A percentile compares a stretch with the other conserved stretches of the same genome.
Evolutionary conservation across 306 rosid genomes (phyloP).

Genomic region (Alnus rubra): DNA sequence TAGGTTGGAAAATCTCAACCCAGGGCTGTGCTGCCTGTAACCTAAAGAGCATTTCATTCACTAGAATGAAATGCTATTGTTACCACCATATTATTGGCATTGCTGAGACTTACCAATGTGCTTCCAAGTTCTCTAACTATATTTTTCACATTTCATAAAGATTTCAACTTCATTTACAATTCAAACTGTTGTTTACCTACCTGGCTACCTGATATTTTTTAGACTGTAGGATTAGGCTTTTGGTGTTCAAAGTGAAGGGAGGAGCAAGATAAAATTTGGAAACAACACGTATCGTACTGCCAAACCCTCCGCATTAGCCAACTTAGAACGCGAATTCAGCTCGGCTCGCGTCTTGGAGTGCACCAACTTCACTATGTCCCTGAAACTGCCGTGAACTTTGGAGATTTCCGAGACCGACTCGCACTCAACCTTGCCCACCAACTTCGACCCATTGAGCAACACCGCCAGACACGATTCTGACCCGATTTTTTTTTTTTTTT

Average conservation of each 20-base stretch:
- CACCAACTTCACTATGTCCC: constrained; percentile 57
- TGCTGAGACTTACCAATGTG: not conserved
- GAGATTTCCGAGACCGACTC: constrained; percentile 45
- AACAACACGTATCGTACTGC: constrained; percentile 40
- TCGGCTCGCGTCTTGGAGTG: constrained; percentile 62
- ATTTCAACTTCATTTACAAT: not conserved
- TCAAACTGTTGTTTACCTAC: no score
- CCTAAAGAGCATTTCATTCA: not conserved
- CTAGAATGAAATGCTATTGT: constrained; percentile 5
- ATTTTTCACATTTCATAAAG: not conserved
- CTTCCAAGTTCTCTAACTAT: not conserved
- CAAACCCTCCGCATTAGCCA: constrained; percentile 30
- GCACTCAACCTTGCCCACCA: constrained; percentile 60
- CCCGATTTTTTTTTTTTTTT: no score
- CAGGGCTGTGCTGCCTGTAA: not conserved
- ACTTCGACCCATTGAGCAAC: constrained; percentile 75
- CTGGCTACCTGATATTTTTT: no score
- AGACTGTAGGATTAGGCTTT: no score
- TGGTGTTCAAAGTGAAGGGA: no score
- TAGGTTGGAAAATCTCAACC: not conserved
- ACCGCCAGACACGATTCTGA: constrained; percentile 12
- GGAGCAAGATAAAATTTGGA: constrained; percentile 6
- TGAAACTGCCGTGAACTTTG: constrained; percentile 55
- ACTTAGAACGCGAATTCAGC: constrained; percentile 56
- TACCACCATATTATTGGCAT: not conserved